Evolutionary conservation across 208 protist genomes (phyloP).

Genomic region (Crithidia expoeki): DNA sequence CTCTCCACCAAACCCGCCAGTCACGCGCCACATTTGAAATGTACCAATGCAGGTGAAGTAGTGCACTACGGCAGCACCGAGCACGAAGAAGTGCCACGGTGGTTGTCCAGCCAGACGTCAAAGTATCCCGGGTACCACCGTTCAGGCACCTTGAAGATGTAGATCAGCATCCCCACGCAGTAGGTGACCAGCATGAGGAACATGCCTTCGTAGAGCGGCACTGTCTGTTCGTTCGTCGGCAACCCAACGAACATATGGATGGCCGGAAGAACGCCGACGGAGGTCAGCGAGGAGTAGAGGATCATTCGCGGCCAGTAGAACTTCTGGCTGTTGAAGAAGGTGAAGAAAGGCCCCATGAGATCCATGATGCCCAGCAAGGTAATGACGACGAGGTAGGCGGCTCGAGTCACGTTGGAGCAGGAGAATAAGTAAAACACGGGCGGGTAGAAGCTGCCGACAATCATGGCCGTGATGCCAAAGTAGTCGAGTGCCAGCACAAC

Average conservation of each 20-base stretch:
- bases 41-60: constrained; percentile 73
- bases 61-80: constrained; percentile 71
- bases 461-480: constrained; percentile 84
- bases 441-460: constrained; percentile 82
- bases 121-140: constrained; percentile 76
- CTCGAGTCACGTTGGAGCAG: constrained; percentile 61
- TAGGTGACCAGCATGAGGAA: constrained; percentile 73
- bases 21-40: constrained; percentile 53
- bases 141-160: constrained; percentile 79
- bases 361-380: constrained; percentile 68
- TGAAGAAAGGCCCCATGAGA: constrained; percentile 73
- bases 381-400: constrained; percentile 71
- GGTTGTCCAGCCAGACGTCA: constrained; percentile 67
- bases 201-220: constrained; percentile 63
- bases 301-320: constrained; percentile 56
- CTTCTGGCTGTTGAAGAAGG: constrained; percentile 55
- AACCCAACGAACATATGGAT: constrained; percentile 65
- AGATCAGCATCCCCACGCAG: constrained; percentile 76
- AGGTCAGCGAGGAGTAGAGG: constrained; percentile 79
- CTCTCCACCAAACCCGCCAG: constrained; percentile 34
- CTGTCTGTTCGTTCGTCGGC: constrained; percentile 38
- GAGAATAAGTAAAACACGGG: constrained; percentile 83
- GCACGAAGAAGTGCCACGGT: constrained; percentile 84
- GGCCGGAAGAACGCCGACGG: constrained; percentile 67
- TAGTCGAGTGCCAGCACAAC: constrained; percentile 78